A percentile compares a stretch with the other conserved stretches of the same genome.
Conservation (phyloP, 495 filamentous ascomycete genomes). For the Cladorrhinum samala region DNA sequence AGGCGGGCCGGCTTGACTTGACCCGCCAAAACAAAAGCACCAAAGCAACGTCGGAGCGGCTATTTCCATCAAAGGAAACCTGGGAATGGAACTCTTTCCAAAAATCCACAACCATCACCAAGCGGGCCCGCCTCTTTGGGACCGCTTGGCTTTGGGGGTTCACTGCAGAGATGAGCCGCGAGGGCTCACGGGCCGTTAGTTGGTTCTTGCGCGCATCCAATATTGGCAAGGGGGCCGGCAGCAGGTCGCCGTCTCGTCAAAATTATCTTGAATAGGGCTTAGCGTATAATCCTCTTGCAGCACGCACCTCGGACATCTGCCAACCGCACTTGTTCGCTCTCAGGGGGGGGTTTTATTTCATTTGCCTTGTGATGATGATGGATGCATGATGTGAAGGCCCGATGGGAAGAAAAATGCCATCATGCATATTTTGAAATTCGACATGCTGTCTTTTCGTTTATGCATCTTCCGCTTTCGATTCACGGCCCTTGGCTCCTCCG, state of each 20-base stretch:
- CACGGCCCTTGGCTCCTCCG: slow-evolving; percentile 1
- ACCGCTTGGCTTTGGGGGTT: background rate
- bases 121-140: slow-evolving; percentile 3
- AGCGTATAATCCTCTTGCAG: slow-evolving; percentile 27
- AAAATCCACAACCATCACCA: too few relatives aligned
- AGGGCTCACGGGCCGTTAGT: slow-evolving; percentile 1
- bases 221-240: background rate
- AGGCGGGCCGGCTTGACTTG: too few relatives aligned
- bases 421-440: background rate
- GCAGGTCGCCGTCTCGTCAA: slow-evolving; percentile 40
- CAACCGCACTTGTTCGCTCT: slow-evolving; percentile 7
- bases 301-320: slow-evolving; percentile 17
- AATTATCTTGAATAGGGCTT: slow-evolving; percentile 41
- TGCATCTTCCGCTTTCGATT: slow-evolving; percentile 9
- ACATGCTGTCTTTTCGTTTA: background rate
- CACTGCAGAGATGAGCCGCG: background rate
- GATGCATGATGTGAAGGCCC: too few relatives aligned
- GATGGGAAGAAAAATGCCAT: too few relatives aligned
- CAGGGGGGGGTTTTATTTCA: background rate
- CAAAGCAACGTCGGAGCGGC: background rate
- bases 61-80: background rate
- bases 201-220: background rate
- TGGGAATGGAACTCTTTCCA: background rate
- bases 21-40: too few relatives aligned
- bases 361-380: background rate